Evolutionary conservation across 2,329 filamentous ascomycete genomes (phyloP).

Genomic region (Colletotrichum sp.): DNA sequence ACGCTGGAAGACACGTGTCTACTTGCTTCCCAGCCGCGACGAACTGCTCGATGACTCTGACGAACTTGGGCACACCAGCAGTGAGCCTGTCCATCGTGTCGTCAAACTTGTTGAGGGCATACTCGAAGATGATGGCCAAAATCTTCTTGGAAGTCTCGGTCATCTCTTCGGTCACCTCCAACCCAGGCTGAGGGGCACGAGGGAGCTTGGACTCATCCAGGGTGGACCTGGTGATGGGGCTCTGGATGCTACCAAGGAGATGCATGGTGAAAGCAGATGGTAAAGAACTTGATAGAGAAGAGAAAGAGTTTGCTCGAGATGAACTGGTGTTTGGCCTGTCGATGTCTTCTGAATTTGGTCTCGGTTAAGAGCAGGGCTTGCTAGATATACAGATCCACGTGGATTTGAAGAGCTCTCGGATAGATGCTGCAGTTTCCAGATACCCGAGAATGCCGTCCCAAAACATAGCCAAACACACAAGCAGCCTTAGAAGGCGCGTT

Average conservation of each 20-base stretch:
- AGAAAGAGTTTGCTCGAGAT: accelerated
- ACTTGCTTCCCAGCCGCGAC: background rate
- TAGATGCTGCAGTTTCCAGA: background rate
- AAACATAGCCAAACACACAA: background rate
- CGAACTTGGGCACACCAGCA: background rate
- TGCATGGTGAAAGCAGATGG: background rate
- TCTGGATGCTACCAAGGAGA: background rate
- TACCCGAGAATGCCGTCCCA: background rate
- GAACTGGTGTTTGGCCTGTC: accelerated
- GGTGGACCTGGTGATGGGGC: background rate
- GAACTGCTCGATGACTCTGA: background rate
- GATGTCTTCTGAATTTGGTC: accelerated
- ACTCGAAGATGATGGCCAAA: background rate
- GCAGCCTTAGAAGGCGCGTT: background rate
- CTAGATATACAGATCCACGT: background rate
- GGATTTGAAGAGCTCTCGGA: background rate
- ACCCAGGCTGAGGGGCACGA: background rate
- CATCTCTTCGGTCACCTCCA: background rate
- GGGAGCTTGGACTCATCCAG: background rate
- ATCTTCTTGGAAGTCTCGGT: background rate
- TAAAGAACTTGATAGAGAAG: background rate
- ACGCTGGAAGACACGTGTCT: background rate
- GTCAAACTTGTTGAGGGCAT: background rate
- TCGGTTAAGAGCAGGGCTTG: background rate
- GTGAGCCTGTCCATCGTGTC: background rate